phyloP scores from a whole-genome alignment of 352 stramenopile genomes.

The Aphanomyces euteiches region DNA sequence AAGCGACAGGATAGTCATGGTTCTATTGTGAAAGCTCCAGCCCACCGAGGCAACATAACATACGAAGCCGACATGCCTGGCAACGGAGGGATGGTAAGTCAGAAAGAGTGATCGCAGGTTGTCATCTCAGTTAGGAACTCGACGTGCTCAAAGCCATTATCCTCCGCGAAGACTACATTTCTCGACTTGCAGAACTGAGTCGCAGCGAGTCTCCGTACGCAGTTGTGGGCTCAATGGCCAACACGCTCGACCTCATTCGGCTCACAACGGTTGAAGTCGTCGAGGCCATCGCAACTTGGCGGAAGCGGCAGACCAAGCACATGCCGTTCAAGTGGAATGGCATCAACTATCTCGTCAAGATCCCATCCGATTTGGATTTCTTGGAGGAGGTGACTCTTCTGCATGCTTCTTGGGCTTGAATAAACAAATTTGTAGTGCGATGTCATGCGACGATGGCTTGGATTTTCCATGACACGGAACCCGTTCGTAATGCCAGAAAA shows the following conservation, averaged over 20 bases:
- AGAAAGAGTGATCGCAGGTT: neutral
- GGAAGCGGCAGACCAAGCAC: slow-evolving; percentile 40
- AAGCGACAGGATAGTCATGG: neutral
- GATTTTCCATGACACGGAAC: slow-evolving; percentile 80
- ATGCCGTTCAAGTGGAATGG: slow-evolving; percentile 84
- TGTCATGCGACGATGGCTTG: slow-evolving; percentile 75
- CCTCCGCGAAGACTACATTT: slow-evolving; percentile 84
- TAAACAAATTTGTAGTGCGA: slow-evolving; percentile 35
- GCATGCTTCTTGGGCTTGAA: slow-evolving; percentile 2
- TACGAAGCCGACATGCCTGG: slow-evolving; percentile 26
- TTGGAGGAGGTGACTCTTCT: slow-evolving; percentile 49
- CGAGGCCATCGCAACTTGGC: slow-evolving; percentile 76
- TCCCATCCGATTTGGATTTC: slow-evolving; percentile 88
- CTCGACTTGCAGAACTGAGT: slow-evolving; percentile 58
- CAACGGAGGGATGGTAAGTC: slow-evolving; percentile 27
- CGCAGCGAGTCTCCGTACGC: slow-evolving; percentile 41
- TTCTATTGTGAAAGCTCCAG: slow-evolving; percentile 17
- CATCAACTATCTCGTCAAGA: slow-evolving; percentile 89
- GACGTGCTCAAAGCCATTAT: slow-evolving; percentile 88
- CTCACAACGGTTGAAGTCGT: slow-evolving; percentile 85
- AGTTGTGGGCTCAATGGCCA: slow-evolving; percentile 64
- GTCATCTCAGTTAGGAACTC: slow-evolving; percentile 50
- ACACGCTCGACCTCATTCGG: slow-evolving; percentile 84
- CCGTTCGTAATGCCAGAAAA: slow-evolving; percentile 85
- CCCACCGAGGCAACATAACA: slow-evolving; percentile 26